Conservation (phyloP, 1,284 basidiomycete species). For the Anthracocystis setariae region DNA sequence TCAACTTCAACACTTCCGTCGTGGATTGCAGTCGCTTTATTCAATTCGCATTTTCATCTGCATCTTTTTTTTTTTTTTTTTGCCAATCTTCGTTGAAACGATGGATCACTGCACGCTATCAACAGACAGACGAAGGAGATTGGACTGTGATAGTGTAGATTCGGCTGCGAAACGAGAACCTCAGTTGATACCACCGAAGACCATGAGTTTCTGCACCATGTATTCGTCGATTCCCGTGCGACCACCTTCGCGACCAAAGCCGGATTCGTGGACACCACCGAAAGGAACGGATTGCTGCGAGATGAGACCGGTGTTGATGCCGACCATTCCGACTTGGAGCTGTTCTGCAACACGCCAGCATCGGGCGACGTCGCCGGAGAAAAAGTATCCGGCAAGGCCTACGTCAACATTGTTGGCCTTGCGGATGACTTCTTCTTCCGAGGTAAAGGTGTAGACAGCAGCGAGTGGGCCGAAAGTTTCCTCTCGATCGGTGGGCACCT, state of each 20-base stretch:
- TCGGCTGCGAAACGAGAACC: background rate
- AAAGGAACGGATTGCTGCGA: slow-evolving; percentile 72
- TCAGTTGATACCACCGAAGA: slow-evolving; percentile 56
- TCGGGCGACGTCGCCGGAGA: slow-evolving; percentile 79
- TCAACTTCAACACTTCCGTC: no score
- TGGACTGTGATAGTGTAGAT: no score
- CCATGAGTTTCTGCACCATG: slow-evolving; percentile 63
- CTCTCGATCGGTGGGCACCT: slow-evolving; percentile 70
- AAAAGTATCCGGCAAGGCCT: slow-evolving; percentile 77
- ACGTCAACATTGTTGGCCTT: slow-evolving; percentile 85
- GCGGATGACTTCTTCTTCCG: slow-evolving; percentile 88
- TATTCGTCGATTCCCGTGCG: slow-evolving; percentile 84
- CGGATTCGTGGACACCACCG: slow-evolving; percentile 89
- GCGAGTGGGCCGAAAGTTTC: slow-evolving; percentile 69
- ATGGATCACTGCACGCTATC: no score
- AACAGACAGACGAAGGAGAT: no score
- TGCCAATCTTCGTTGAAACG: background rate
- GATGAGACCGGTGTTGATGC: slow-evolving; percentile 70
- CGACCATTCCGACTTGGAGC: slow-evolving; percentile 96
- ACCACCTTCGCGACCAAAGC: slow-evolving; percentile 71
- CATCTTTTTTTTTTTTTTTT: no score
- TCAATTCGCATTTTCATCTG: no score
- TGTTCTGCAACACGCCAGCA: slow-evolving; percentile 98
- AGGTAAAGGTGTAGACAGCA: slow-evolving; percentile 79
- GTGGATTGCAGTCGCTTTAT: no score